phyloP scores from a whole-genome alignment of 768 basidiomycete species.

The Cubamyces sp. region DNA sequence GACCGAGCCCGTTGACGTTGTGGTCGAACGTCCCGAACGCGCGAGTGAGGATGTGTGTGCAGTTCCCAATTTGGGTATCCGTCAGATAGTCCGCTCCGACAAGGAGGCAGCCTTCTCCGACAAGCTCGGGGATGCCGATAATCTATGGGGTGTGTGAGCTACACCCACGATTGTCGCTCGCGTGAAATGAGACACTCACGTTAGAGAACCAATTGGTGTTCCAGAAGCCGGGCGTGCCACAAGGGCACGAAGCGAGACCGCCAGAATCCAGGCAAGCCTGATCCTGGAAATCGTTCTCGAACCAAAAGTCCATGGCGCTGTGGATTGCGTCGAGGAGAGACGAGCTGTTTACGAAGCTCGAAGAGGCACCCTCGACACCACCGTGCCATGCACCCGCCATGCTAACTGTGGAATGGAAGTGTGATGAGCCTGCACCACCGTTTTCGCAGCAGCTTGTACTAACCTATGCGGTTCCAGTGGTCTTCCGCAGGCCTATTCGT shows the following conservation, averaged over 20 bases:
- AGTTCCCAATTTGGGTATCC: slow-evolving; percentile 45
- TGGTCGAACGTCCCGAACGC: slow-evolving; percentile 52
- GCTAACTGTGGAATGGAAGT: slow-evolving; percentile 39
- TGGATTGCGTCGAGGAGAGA: slow-evolving; percentile 46
- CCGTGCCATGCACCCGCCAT: slow-evolving; percentile 65
- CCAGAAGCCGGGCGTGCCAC: slow-evolving; percentile 55
- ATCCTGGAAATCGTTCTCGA: slow-evolving; percentile 58
- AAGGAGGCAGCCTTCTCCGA: slow-evolving; percentile 60
- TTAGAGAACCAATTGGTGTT: slow-evolving; percentile 72
- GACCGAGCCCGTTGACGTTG: slow-evolving; percentile 48
- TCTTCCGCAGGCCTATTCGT: slow-evolving; percentile 29
- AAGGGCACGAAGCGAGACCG: slow-evolving; percentile 57
- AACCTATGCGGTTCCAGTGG: slow-evolving; percentile 50
- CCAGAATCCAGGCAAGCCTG: slow-evolving; percentile 58
- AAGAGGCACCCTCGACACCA: slow-evolving; percentile 41
- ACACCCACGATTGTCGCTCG: not conserved
- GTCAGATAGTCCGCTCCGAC: slow-evolving; percentile 50
- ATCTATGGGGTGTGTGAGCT: slow-evolving; percentile 40
- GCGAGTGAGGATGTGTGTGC: slow-evolving; percentile 53
- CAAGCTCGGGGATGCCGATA: slow-evolving; percentile 62
- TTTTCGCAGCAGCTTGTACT: slow-evolving; percentile 19
- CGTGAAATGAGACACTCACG: slow-evolving; percentile 35
- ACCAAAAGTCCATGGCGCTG: slow-evolving; percentile 65
- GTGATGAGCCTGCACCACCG: not conserved
- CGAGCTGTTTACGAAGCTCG: slow-evolving; percentile 47